These are phyloP conservation scores for Carex scoparia DNA, from an alignment of 176 grass and related monocot genomes.

Conservation along the genomic window DNA sequence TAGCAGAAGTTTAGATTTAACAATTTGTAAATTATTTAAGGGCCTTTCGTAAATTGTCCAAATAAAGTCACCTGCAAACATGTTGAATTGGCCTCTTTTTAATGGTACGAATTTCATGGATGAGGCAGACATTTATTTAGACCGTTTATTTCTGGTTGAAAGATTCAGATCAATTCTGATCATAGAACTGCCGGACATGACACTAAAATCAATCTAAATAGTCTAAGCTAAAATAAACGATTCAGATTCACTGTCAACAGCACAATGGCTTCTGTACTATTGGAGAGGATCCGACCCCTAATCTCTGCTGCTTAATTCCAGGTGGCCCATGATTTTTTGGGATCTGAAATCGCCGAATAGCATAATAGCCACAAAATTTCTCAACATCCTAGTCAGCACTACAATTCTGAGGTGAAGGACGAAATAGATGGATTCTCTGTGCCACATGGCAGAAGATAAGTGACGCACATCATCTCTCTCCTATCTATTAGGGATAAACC, in stretches of 20 bases:
- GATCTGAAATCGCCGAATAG: not conserved
- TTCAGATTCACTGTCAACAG: not conserved
- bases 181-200: not conserved
- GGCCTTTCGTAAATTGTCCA: not conserved
- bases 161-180: not conserved
- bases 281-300: not conserved
- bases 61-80: not conserved
- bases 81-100: not conserved
- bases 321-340: slow-evolving; percentile 8
- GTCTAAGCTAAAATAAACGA: not conserved
- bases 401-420: slow-evolving; percentile 21
- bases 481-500: slow-evolving; percentile 60
- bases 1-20: too few relatives aligned
- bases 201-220: not conserved
- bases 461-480: slow-evolving; percentile 28
- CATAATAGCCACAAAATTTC: slow-evolving; percentile 10
- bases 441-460: slow-evolving; percentile 56
- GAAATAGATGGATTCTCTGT: slow-evolving; percentile 50
- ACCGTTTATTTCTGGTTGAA: not conserved
- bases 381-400: slow-evolving; percentile 44
- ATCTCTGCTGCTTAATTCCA: not conserved
- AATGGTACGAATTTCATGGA: not conserved
- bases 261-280: not conserved
- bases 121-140: not conserved
- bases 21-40: not conserved